Evolutionary conservation across 495 filamentous ascomycete genomes (phyloP), one percentile per base, ranked within the genome.

Genomic region (Schizothecium vesticola): DNA sequence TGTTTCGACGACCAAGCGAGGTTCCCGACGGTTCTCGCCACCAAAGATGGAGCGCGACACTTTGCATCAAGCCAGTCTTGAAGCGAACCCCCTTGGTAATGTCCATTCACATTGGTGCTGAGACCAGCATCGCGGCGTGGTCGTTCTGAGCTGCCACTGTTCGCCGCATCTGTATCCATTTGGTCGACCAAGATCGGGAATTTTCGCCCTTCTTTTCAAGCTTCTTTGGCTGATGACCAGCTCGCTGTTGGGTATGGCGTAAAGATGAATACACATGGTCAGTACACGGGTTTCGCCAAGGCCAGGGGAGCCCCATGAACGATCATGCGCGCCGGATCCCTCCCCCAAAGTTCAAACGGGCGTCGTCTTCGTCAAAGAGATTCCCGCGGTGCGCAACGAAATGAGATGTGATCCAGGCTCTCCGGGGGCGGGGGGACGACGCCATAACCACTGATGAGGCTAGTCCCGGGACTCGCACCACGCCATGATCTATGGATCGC

Each of bases 381-480:
- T 51, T 51, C 43, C 43, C 43, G 43, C 43, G 43, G 43, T 12
- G 43, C 43, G 43, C 43, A 51, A n/a, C 5, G 43, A 51, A 51
- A 51, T 51, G 43, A 51, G 43, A n/a, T 51, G 43, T 19, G 43
- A 51, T 51, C 43, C 43, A 51, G 43, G 43, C 43, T 51, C 43
- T 16, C 43, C 43, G 3, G 43, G 43, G 31, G 16, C 19, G 43
- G 43, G 19, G 43, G 43, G 43, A 51, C 4, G 43, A 51, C 43
- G 43, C 43, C 43, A 51, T 51, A n/a, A 11, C 58, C 58, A 59
- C 23, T 59, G 56, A 59, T 59, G 24, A 56, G 36, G 29, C 26
- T 66, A 66, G 65, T 29, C 29, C 57, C 65, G 65, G 65, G 65
- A 66, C 56, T 66, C 60, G 56, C 24, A 29, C 33, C 56, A 57